phyloP scores from a whole-genome alignment of 139 green algal species.

The Chlamydomonas applanata region DNA sequence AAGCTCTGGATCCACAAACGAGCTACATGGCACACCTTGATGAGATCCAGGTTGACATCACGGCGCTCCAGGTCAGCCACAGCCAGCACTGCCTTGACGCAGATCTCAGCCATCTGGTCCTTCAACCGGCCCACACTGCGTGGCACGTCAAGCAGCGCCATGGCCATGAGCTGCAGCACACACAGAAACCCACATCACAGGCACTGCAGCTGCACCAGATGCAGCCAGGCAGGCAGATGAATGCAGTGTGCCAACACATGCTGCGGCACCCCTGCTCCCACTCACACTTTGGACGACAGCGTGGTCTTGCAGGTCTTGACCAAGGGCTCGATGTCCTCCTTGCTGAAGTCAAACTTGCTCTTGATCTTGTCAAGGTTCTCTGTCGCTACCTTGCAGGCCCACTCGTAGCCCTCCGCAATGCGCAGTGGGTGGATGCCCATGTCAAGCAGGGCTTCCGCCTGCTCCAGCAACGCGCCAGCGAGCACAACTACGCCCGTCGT shows the following conservation, averaged over 20 bases:
- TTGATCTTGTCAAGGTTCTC: constrained; percentile 81
- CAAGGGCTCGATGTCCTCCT: constrained; percentile 87
- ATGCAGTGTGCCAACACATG: neutral
- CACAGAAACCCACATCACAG: too few species aligned
- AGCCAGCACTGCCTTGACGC: constrained; percentile 93
- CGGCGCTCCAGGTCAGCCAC: constrained; percentile 92
- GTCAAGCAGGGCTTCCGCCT: constrained; percentile 95
- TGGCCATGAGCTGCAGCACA: neutral
- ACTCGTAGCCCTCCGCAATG: constrained; percentile 98
- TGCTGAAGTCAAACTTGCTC: constrained; percentile 79
- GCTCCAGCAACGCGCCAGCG: constrained; percentile 60
- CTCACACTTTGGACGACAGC: constrained; percentile 98
- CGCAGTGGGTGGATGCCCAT: constrained; percentile 96
- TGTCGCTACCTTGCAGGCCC: constrained; percentile 90
- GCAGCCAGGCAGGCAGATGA: neutral
- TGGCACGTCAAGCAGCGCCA: neutral
- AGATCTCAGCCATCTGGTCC: constrained; percentile 95
- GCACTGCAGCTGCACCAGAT: too few species aligned
- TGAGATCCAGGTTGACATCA: constrained; percentile 99
- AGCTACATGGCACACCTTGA: constrained; percentile 94
- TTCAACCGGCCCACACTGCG: constrained; percentile 93
- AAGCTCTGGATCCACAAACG: too few species aligned
- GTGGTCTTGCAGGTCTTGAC: constrained; percentile 99
- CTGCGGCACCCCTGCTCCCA: neutral
- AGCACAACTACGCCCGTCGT: constrained; percentile 96